Conservation (phyloP, 2,329 filamentous ascomycete species). For the Helotiales sp. region DNA sequence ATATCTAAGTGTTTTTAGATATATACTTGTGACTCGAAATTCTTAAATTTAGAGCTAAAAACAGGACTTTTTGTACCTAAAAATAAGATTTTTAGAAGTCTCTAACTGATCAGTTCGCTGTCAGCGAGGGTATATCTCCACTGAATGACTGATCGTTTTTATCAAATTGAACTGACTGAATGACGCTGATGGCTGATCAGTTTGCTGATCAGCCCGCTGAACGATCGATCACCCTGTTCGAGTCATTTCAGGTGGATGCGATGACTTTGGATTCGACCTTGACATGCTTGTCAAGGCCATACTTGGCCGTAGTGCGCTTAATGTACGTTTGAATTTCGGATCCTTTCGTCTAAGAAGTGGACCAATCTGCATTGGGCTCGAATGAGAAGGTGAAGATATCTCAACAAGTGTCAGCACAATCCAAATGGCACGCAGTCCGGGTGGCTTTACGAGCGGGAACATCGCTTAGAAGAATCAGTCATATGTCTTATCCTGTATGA, state of each 20-base stretch:
- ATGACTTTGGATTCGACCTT: slow-evolving; percentile 57
- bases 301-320: slow-evolving; percentile 60
- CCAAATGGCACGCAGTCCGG: background rate
- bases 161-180: too few species aligned
- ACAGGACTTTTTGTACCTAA: too few species aligned
- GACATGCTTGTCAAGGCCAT: slow-evolving; percentile 60
- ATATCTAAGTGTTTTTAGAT: too few species aligned
- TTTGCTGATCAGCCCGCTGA: too few species aligned
- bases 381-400: slow-evolving; percentile 67
- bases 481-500: background rate
- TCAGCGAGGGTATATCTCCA: too few species aligned
- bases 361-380: slow-evolving; percentile 66
- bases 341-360: slow-evolving; percentile 64
- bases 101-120: too few species aligned
- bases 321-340: slow-evolving; percentile 67
- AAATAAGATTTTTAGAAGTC: too few species aligned
- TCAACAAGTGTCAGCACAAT: background rate
- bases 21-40: too few species aligned
- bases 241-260: slow-evolving; percentile 54
- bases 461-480: slow-evolving; percentile 1
- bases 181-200: too few species aligned
- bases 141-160: too few species aligned
- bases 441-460: background rate
- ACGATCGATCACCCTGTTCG: too few species aligned
- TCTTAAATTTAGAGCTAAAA: too few species aligned